These are phyloP conservation scores for Trichoderma endophyticum DNA, from an alignment of 2,329 filamentous ascomycete genomes.

Conservation along the genomic window DNA sequence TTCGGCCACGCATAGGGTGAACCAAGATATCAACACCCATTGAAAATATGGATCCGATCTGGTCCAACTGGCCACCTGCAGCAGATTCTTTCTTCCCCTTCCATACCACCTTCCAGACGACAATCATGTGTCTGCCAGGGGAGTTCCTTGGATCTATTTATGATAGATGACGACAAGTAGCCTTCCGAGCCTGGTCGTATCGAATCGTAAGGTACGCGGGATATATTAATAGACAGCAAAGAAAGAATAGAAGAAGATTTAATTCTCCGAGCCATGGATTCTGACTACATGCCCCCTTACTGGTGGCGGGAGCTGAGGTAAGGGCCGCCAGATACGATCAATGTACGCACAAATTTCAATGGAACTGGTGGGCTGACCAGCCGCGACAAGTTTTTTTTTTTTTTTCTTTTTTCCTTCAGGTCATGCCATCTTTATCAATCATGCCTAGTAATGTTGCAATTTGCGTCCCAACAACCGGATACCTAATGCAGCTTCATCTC, in stretches of 20 bases:
- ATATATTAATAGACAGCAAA: neutral
- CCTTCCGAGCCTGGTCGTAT: neutral
- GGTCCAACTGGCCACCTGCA: neutral
- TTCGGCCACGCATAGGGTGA: neutral
- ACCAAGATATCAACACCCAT: neutral
- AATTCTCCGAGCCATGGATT: neutral
- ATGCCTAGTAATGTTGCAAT: neutral
- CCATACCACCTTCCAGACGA: neutral
- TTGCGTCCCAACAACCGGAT: neutral
- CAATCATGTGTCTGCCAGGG: neutral
- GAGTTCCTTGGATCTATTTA: neutral
- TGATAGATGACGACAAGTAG: neutral
- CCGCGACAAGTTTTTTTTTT: neutral
- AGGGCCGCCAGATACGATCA: neutral
- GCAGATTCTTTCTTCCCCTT: neutral
- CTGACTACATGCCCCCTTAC: neutral
- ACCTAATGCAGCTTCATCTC: neutral
- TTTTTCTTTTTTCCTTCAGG: neutral
- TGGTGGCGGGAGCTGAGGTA: neutral
- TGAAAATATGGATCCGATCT: neutral
- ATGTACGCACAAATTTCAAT: neutral
- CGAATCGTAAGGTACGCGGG: neutral
- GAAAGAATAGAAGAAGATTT: neutral
- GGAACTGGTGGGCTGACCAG: slow-evolving; percentile 1
- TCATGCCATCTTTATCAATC: neutral